Percentiles rank a stretch among this genome's conserved stretches.
phyloP scores from a whole-genome alignment of 2,329 filamentous ascomycete species.

The Colletotrichum eremochloae region DNA sequence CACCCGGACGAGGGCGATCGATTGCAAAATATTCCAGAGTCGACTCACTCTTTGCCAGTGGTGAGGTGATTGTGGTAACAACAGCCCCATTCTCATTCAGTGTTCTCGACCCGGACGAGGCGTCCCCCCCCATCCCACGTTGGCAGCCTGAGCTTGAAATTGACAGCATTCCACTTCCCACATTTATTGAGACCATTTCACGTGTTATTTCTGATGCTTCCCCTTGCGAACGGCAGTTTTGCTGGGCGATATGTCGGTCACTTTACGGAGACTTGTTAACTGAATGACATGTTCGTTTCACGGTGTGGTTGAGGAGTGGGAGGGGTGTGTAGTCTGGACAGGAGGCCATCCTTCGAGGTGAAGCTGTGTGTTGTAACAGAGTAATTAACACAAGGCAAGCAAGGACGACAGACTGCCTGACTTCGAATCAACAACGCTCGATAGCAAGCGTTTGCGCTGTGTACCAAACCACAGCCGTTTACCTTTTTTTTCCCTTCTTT shows the following conservation, averaged over 20 bases:
- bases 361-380: not conserved
- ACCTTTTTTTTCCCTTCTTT: not conserved
- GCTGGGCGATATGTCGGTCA: conserved; percentile 14
- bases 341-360: not conserved
- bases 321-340: not conserved
- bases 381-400: not conserved
- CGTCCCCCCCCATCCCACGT: not conserved
- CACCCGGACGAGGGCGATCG: not conserved
- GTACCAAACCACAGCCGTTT: not conserved
- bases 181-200: conserved; percentile 23
- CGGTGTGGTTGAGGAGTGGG: not conserved
- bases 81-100: not conserved
- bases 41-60: conserved; percentile 27
- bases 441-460: not conserved
- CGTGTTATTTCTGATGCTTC: conserved; percentile 12
- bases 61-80: conserved; percentile 17
- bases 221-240: not conserved
- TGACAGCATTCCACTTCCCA: conserved; percentile 39
- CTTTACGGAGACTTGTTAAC: conserved; percentile 5
- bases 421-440: not conserved
- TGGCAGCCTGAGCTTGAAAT: conserved; percentile 18
- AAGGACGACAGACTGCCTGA: not conserved
- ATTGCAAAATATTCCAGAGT: conserved; percentile 27
- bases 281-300: not conserved
- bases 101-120: not conserved